Conservation (phyloP, 768 basidiomycete genomes). For the Favolaschia claudopus region DNA sequence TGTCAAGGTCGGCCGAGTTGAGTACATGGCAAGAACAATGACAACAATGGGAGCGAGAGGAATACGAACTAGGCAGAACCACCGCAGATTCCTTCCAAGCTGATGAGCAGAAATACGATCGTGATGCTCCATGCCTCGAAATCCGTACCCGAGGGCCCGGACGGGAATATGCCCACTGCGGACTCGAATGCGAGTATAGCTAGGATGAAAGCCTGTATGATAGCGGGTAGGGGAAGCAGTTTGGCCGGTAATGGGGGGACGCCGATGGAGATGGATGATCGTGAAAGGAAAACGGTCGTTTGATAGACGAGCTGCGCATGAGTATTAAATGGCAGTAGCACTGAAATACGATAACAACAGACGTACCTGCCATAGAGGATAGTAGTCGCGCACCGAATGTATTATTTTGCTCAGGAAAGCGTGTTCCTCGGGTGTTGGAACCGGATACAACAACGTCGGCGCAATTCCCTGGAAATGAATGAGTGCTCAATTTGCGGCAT, state of each 20-base stretch:
- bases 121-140: constrained; percentile 56
- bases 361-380: constrained; percentile 91
- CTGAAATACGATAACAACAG: constrained; percentile 1
- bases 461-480: constrained; percentile 70
- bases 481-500: not conserved
- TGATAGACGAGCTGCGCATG: constrained; percentile 78
- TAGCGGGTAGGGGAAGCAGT: constrained; percentile 77
- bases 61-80: constrained; percentile 91
- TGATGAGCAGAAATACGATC: constrained; percentile 79
- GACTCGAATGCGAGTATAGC: constrained; percentile 69
- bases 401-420: constrained; percentile 80
- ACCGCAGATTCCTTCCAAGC: constrained; percentile 91
- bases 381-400: constrained; percentile 88
- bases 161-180: constrained; percentile 69
- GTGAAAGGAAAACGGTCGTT: constrained; percentile 91
- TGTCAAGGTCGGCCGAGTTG: constrained; percentile 33
- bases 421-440: constrained; percentile 68
- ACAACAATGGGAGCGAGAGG: constrained; percentile 23
- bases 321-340: not conserved
- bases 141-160: constrained; percentile 40
- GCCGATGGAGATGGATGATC: constrained; percentile 88
- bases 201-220: constrained; percentile 76
- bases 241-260: constrained; percentile 77
- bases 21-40: not conserved
- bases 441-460: constrained; percentile 88